phyloP scores from a whole-genome alignment of 495 filamentous ascomycete genomes.

The Hypoxylon trugodes region DNA sequence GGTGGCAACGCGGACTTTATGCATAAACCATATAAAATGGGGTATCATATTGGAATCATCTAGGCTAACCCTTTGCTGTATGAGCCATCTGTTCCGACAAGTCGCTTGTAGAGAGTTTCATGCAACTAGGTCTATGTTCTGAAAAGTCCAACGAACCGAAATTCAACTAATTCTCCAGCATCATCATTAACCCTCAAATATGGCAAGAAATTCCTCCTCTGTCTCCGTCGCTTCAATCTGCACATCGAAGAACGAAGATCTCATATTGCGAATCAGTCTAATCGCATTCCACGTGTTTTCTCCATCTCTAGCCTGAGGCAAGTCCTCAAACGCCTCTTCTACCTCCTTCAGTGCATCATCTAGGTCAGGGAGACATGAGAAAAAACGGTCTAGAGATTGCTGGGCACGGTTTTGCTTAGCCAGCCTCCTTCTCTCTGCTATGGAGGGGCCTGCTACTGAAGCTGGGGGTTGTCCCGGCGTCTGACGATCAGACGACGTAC shows the following conservation, averaged over 20 bases:
- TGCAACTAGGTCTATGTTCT: no score
- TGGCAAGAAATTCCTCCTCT: no score
- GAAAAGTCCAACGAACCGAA: no score
- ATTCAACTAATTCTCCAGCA: no score
- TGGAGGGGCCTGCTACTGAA: background rate
- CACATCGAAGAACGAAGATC: background rate
- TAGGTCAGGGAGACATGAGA: background rate
- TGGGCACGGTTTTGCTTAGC: background rate
- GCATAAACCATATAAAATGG: background rate
- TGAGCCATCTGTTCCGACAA: no score
- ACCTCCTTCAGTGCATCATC: background rate
- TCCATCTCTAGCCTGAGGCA: background rate
- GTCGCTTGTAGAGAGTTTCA: no score
- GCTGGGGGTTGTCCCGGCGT: background rate
- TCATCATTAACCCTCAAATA: no score
- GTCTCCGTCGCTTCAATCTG: background rate
- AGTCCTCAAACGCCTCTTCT: background rate
- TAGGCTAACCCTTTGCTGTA: no score
- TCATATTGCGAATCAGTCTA: background rate
- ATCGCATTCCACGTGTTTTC: background rate
- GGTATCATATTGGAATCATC: no score
- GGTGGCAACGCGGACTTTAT: conserved; percentile 1
- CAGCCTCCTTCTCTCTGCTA: background rate
- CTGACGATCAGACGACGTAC: background rate
- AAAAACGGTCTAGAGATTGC: background rate